These are phyloP conservation scores for Teratosphaeria destructans DNA, from an alignment of 2,329 filamentous ascomycete species.

Conservation along the genomic window DNA sequence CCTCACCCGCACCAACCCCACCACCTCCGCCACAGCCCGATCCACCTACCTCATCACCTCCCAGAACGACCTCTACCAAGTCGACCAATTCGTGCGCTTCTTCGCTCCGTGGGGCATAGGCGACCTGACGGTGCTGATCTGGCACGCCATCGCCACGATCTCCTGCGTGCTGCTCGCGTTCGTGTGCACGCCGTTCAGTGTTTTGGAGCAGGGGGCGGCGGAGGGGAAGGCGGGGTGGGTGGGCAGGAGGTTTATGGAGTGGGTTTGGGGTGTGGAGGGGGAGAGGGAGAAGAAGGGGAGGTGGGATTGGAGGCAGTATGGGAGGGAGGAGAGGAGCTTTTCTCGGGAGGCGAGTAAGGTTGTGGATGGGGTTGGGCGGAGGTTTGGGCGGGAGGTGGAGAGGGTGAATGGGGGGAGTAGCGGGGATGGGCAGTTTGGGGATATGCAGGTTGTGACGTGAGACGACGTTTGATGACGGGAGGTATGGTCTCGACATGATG, in stretches of 20 bases:
- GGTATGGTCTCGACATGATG: too few relatives aligned
- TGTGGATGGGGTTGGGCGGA: neutral
- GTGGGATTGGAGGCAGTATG: neutral
- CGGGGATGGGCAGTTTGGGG: slow-evolving; percentile 7
- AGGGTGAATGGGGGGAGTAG: neutral
- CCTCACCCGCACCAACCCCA: slow-evolving; percentile 15
- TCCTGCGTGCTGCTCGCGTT: slow-evolving; percentile 45
- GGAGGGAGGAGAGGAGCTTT: slow-evolving; percentile 3
- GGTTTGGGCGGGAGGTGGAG: neutral
- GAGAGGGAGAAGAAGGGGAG: neutral
- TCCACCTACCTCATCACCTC: slow-evolving; percentile 58
- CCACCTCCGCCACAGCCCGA: neutral
- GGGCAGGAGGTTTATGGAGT: neutral
- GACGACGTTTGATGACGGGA: too few relatives aligned
- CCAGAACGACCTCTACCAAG: slow-evolving; percentile 76
- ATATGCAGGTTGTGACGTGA: slow-evolving; percentile 11
- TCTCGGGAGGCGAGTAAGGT: neutral
- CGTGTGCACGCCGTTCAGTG: slow-evolving; percentile 10
- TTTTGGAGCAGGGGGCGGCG: slow-evolving; percentile 33
- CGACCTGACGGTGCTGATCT: slow-evolving; percentile 41
- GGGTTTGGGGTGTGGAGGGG: neutral
- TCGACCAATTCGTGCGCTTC: slow-evolving; percentile 66
- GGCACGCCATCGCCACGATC: slow-evolving; percentile 55
- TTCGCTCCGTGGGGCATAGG: slow-evolving; percentile 47
- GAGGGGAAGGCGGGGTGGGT: neutral